Evolutionary conservation across 495 filamentous ascomycete species (phyloP).

Genomic region (Podospora conica): DNA sequence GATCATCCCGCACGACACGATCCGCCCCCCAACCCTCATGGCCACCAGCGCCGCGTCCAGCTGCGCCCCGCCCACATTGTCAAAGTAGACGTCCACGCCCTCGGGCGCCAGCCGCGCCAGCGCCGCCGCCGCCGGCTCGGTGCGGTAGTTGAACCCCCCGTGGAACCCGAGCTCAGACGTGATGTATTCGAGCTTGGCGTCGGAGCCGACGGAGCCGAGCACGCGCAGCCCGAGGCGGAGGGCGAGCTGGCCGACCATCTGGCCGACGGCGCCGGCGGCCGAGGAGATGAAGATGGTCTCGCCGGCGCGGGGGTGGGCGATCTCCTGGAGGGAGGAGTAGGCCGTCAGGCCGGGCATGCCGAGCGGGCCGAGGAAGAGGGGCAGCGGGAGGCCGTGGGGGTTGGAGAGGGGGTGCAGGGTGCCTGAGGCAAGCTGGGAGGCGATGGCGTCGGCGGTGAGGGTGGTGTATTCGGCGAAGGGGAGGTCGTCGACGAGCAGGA

Average conservation of each 20-base stretch:
- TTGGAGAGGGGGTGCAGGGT: conserved; percentile 49
- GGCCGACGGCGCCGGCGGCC: conserved; percentile 72
- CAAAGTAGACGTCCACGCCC: conserved; percentile 86
- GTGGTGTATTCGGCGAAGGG: neutral
- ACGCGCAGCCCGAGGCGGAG: conserved; percentile 79
- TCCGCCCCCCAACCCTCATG: conserved; percentile 61
- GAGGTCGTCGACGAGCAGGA: conserved; percentile 37
- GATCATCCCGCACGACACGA: conserved; percentile 47
- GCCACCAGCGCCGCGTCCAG: conserved; percentile 55
- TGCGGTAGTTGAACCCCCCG: conserved; percentile 62
- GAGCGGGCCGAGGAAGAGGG: conserved; percentile 52
- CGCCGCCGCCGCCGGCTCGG: conserved; percentile 57
- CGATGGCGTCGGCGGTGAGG: neutral
- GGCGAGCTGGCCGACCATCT: conserved; percentile 73
- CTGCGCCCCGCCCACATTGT: conserved; percentile 80
- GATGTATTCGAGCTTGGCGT: conserved; percentile 60
- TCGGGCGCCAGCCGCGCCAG: conserved; percentile 65
- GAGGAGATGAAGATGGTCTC: conserved; percentile 79
- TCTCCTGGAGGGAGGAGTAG: conserved; percentile 69
- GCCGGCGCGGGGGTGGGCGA: conserved; percentile 73
- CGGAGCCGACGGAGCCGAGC: conserved; percentile 56
- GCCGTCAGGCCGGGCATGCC: conserved; percentile 79
- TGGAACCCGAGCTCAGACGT: conserved; percentile 57
- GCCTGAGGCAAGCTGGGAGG: conserved; percentile 42
- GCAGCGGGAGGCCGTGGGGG: conserved; percentile 42